Base-by-base conservation (phyloP, 345 rosid species). In the Fremontodendron californicum region DNA sequence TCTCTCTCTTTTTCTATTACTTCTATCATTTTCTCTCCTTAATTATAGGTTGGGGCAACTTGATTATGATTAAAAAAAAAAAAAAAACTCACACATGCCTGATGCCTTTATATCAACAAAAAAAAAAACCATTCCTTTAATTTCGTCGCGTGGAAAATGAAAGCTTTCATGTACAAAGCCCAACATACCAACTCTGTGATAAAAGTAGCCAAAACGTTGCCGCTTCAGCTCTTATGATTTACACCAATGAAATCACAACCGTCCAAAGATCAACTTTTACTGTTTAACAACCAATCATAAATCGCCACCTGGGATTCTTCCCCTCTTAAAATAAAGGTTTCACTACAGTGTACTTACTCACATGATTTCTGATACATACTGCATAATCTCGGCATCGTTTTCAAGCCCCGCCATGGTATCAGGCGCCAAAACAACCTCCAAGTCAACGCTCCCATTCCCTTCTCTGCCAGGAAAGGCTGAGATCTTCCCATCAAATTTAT, bases 401-500 rank as follows among this genome's bases (percentile, higher is more conserved):
- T 87, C 91, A n/a, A 94, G 83, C n/a, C 88, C 88, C 0, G 81
- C 82, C 97, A 94, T 87, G 0, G 97, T 89, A 0, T 78, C 87
- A 5, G 98, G 91, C 35, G 94, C 89, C 81, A 94, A 77, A 68
- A 94, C 97, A 1, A 94, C 93, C 86, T 94, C 98, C 71, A 94
- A 88, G 75, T 94, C 98, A 9, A 94, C 92, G 73, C 91, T 86
- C 35, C 98, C 98, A 11, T 85, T 81, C 0, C 90, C 98, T 81
- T 91, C 95, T 73, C 92, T 77, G 0, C 97, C 92, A 0, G 98
- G 97, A 72, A 92, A 92, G 29, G 97, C 97, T 4, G 98, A 92
- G 29, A 92, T 92, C 83, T 94, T 92, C 7, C 98, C n/a, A n/a
- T n/a, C n/a, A n/a, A n/a, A n/a, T n/a, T 94, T 94, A 60, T 94